Percentiles rank a stretch among this genome's conserved stretches.
These are phyloP conservation scores for Brassica carinata DNA, from an alignment of 345 rosid species.

Conservation along the genomic window DNA sequence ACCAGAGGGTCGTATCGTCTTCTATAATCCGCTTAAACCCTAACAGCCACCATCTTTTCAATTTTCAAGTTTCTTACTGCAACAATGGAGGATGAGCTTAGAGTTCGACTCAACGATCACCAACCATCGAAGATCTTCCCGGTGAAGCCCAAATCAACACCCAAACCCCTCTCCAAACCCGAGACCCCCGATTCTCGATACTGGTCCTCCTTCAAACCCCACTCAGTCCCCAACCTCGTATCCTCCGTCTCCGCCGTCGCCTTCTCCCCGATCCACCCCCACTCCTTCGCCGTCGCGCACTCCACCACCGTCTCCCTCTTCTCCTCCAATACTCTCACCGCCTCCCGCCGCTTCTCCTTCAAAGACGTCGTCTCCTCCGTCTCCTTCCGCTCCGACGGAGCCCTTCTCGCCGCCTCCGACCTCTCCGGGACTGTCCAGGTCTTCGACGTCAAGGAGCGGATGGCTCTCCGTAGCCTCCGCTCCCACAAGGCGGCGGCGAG, in stretches of 20 bases:
- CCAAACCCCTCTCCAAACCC: conserved; percentile 54
- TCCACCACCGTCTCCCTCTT: conserved; percentile 71
- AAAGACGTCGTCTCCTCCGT: conserved; percentile 77
- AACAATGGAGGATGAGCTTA: conserved; percentile 40
- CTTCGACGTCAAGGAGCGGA: conserved; percentile 68
- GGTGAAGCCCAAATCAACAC: conserved; percentile 68
- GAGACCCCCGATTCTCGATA: conserved; percentile 79
- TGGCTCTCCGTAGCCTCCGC: conserved; percentile 75
- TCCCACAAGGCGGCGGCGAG: conserved; percentile 82
- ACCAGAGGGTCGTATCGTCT: not conserved
- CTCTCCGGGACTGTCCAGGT: conserved; percentile 78
- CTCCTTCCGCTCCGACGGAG: conserved; percentile 42
- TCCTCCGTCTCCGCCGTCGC: conserved; percentile 62
- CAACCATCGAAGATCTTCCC: conserved; percentile 55
- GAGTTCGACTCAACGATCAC: conserved; percentile 33
- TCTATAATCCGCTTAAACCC: not conserved
- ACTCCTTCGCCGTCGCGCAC: conserved; percentile 69
- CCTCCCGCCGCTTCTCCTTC: conserved; percentile 61
- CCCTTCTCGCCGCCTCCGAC: conserved; percentile 81
- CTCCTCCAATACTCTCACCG: conserved; percentile 51
- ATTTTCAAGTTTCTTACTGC: not conserved
- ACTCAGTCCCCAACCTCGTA: conserved; percentile 50
- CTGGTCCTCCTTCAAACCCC: conserved; percentile 89
- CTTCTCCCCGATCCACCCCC: conserved; percentile 67
- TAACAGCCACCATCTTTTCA: not conserved